phyloP scores from a whole-genome alignment of 352 stramenopile species.

The Blastocystis sp. region DNA sequence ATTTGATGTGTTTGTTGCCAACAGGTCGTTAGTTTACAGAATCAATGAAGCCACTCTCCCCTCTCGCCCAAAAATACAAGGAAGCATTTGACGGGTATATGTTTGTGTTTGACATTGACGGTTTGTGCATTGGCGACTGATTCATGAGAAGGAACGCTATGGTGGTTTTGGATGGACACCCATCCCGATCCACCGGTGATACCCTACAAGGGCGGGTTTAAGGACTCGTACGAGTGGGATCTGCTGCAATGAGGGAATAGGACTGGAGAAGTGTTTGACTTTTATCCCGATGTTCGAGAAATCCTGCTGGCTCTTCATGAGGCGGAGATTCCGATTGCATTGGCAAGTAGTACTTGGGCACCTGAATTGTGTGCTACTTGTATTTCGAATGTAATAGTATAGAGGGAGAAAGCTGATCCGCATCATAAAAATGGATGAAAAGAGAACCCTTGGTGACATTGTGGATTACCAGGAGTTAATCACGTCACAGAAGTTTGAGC shows the following conservation, averaged over 20 bases:
- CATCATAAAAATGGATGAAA: constrained; percentile 28
- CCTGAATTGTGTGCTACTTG: constrained; percentile 20
- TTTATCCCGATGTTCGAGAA: constrained; percentile 47
- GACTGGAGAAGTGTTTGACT: constrained; percentile 51
- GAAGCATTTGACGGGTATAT: constrained; percentile 58
- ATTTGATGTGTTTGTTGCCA: too few relatives aligned
- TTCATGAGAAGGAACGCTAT: constrained; percentile 29
- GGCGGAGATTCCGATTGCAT: constrained; percentile 59
- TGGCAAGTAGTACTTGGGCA: constrained; percentile 66
- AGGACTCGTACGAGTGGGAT: neutral
- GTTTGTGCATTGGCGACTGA: neutral
- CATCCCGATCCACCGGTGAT: constrained; percentile 24
- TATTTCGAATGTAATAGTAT: neutral
- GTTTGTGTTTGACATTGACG: constrained; percentile 67
- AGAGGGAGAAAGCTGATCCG: constrained; percentile 49
- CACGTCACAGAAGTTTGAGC: constrained; percentile 55
- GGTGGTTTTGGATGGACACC: constrained; percentile 64
- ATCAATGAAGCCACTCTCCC: constrained; percentile 18
- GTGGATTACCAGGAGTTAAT: constrained; percentile 46
- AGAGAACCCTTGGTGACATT: constrained; percentile 47
- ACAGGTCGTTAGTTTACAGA: neutral
- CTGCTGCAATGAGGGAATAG: neutral
- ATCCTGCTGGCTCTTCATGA: constrained; percentile 61
- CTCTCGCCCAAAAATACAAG: constrained; percentile 56
- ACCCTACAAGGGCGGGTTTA: constrained; percentile 12